Conservation (phyloP, 441 rosid genomes). For the Pelargonium exstipulatum region DNA sequence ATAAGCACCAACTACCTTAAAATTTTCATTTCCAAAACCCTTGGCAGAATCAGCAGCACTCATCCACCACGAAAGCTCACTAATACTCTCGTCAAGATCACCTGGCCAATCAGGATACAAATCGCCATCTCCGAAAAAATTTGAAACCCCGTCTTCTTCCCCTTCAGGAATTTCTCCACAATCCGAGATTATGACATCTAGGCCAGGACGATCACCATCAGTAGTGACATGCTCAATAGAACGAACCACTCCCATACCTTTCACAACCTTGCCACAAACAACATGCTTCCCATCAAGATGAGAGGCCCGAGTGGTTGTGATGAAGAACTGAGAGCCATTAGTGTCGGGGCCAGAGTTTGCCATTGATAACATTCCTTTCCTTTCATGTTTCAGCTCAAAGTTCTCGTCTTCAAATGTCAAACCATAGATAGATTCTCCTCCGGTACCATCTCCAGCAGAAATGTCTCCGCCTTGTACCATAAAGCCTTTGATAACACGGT, state of each 20-base stretch:
- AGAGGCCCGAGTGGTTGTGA: conserved; percentile 74
- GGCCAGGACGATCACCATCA: conserved; percentile 49
- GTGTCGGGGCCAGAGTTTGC: conserved; percentile 84
- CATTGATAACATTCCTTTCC: conserved; percentile 94
- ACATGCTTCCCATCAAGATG: conserved; percentile 94
- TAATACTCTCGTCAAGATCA: conserved; percentile 59
- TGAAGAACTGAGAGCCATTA: conserved; percentile 89
- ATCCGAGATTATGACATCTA: conserved; percentile 51
- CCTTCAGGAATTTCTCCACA: conserved; percentile 83
- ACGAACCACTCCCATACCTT: conserved; percentile 94
- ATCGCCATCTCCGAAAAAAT: conserved; percentile 87
- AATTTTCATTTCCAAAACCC: conserved; percentile 68
- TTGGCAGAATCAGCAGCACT: conserved; percentile 68
- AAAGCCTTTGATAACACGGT: conserved; percentile 76
- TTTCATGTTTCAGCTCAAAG: conserved; percentile 82
- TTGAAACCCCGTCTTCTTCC: conserved; percentile 65
- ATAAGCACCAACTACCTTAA: conserved; percentile 42
- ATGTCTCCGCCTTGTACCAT: conserved; percentile 96
- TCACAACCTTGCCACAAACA: conserved; percentile 77
- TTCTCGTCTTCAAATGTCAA: conserved; percentile 88
- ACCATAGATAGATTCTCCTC: conserved; percentile 90
- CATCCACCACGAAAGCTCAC: conserved; percentile 89
- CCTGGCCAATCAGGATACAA: conserved; percentile 80
- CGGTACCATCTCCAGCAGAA: conserved; percentile 82
- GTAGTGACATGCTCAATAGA: conserved; percentile 64